Evolutionary conservation across 1,139 yeast species (phyloP).

Genomic region (Candida pseudoviswanathii): DNA sequence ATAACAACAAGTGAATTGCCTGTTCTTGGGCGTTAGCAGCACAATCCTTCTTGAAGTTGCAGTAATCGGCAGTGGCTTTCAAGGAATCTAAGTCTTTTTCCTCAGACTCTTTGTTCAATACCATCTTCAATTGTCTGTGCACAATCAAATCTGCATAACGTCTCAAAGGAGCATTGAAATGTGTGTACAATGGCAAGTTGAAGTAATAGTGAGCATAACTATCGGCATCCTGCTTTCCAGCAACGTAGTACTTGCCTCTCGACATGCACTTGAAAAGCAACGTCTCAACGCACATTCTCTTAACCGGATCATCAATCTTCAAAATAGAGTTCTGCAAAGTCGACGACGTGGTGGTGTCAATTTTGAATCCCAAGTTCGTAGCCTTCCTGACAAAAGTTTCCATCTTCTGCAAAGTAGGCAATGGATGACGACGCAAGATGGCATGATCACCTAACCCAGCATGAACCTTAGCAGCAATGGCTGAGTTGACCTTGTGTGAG

Average conservation of each 20-base stretch:
- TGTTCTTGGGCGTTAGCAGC: slow-evolving; percentile 94
- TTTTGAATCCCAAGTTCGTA: slow-evolving; percentile 60
- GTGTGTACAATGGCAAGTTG: slow-evolving; percentile 85
- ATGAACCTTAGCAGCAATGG: slow-evolving; percentile 81
- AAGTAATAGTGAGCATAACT: slow-evolving; percentile 76
- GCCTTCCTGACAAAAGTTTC: slow-evolving; percentile 78
- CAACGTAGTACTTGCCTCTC: slow-evolving; percentile 83
- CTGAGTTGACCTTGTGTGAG: slow-evolving; percentile 77
- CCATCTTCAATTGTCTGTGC: slow-evolving; percentile 83
- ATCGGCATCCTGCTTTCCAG: slow-evolving; percentile 86
- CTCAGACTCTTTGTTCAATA: slow-evolving; percentile 40
- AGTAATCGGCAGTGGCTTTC: slow-evolving; percentile 84
- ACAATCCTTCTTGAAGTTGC: slow-evolving; percentile 94
- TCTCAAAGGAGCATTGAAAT: slow-evolving; percentile 89
- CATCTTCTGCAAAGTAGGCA: slow-evolving; percentile 81
- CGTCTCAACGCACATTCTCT: slow-evolving; percentile 78
- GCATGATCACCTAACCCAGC: slow-evolving; percentile 80
- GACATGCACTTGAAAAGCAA: slow-evolving; percentile 79
- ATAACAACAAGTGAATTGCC: slow-evolving; percentile 81
- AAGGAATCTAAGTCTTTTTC: slow-evolving; percentile 64
- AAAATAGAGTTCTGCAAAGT: slow-evolving; percentile 74
- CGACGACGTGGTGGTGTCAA: slow-evolving; percentile 77
- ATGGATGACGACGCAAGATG: slow-evolving; percentile 82
- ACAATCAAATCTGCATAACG: slow-evolving; percentile 92
- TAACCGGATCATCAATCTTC: slow-evolving; percentile 59